Conservation (phyloP, 805 yeast species). For the Ascoidea tarda region DNA sequence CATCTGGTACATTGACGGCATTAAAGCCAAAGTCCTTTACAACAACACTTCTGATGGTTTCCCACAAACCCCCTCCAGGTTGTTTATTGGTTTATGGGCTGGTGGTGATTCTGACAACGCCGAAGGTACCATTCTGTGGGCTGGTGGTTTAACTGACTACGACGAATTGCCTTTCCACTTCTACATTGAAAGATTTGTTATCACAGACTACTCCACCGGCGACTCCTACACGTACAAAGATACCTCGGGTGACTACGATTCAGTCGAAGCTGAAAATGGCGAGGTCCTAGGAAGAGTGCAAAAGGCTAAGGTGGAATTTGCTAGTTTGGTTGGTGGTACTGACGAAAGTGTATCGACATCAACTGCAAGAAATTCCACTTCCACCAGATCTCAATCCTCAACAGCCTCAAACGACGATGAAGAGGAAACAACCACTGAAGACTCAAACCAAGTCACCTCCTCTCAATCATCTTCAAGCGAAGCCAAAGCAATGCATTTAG, state of each 20-base stretch:
- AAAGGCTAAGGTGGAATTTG: constrained; percentile 18
- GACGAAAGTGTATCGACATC: not conserved
- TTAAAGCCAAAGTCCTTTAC: constrained; percentile 35
- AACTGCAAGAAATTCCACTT: not conserved
- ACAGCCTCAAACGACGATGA: not conserved
- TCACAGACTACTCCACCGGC: constrained; percentile 39
- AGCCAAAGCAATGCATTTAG: too few species aligned
- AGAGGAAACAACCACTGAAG: too few species aligned
- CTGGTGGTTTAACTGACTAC: constrained; percentile 43
- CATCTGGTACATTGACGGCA: constrained; percentile 48
- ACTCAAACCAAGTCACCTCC: too few species aligned
- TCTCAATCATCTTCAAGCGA: too few species aligned
- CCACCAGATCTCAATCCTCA: not conserved
- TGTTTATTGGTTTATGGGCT: constrained; percentile 30
- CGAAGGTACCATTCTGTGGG: constrained; percentile 43
- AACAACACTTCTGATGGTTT: constrained; percentile 35
- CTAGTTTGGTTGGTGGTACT: not conserved
- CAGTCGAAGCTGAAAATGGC: constrained; percentile 34
- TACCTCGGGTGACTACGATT: constrained; percentile 22
- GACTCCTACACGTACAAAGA: constrained; percentile 25
- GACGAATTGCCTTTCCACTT: constrained; percentile 37
- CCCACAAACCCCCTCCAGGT: constrained; percentile 57
- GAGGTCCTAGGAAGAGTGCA: constrained; percentile 31
- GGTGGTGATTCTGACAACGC: constrained; percentile 32
- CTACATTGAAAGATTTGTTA: constrained; percentile 31